Base-by-base conservation (phyloP, 208 protist genomes). In the Trypanosoma congolense region DNA sequence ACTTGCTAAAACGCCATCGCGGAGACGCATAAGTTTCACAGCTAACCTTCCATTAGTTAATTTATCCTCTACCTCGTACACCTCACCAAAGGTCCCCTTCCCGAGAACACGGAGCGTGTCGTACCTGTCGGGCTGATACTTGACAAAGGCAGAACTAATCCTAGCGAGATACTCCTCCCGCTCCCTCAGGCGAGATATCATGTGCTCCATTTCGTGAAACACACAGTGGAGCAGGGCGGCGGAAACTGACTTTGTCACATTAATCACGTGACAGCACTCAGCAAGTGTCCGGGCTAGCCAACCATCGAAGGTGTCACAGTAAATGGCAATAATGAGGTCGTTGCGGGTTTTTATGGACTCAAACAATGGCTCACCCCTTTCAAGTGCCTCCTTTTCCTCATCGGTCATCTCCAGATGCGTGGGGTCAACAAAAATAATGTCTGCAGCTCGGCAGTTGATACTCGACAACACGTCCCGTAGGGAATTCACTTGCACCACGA, bases 11-110 rank as follows among this genome's bases (percentile, higher is more conserved):
- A 82, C 71, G 8, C 92, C 76, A 31, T 98, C 87, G 61, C 90
- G 96, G 35, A 94, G 65, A 45, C 68, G 67, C 79, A 94, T 80
- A 19, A 66, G 75, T 70, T 94, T 94, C 83, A 94, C 89, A 12
- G 87, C 87, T 77, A 96, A 80, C 58, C 77, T 83, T 4, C 87
- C 90, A 14, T 80, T 82, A 18, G 90, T 94, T 30, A 93, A 65
- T 24, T 52, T 72, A 70, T 96, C 83, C 60, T 83, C 72, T 5
- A 91, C 90, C 56, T 93, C 84, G 69, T 80, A 90, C 6, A 96
- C 90, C 36, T 93, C 85, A 45, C 90, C 90, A 56, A 93, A 96
- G 36, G 78, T 55, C 47, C 90, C 90, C 33, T 76, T 84, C 28
- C 90, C 90, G 41, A 96, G 63, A 19, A 87, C 44, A 25, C 61